phyloP scores from a whole-genome alignment of 2,329 filamentous ascomycete species.

The Podosphaera aphanis region DNA sequence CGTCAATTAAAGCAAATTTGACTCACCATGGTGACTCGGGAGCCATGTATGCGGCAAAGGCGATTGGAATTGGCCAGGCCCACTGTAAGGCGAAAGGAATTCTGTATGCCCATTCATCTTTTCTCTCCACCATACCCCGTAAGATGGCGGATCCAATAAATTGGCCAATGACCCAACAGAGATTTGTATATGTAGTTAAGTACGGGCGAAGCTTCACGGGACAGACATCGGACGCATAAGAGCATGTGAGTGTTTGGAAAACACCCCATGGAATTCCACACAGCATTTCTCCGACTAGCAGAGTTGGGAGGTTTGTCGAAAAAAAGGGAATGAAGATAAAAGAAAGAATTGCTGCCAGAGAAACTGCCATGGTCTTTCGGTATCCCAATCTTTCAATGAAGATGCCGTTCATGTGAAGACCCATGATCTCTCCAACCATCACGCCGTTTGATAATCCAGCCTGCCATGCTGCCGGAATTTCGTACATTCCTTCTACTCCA shows the following conservation, averaged over 20 bases:
- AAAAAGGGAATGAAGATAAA: conserved; percentile 10
- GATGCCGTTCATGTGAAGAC: not conserved
- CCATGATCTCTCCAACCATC: not conserved
- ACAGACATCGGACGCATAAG: conserved; percentile 22
- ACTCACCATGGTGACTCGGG: conserved; percentile 28
- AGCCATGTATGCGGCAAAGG: conserved; percentile 23
- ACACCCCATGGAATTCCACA: conserved; percentile 27
- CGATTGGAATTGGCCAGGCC: conserved; percentile 25
- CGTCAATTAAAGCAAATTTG: conserved; percentile 11
- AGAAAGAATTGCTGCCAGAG: conserved; percentile 4
- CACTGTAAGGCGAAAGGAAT: conserved; percentile 22
- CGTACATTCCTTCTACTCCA: conserved; percentile 7
- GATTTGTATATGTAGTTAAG: conserved; percentile 27
- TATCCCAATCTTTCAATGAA: conserved; percentile 5
- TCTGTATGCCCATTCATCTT: conserved; percentile 11
- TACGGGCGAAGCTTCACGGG: conserved; percentile 27
- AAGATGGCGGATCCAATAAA: conserved; percentile 25
- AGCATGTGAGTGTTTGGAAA: conserved; percentile 19
- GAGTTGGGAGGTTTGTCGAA: conserved; percentile 4
- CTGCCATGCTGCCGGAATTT: conserved; percentile 1
- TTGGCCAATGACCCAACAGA: conserved; percentile 27
- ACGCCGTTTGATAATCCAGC: conserved; percentile 1
- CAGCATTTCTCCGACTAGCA: conserved; percentile 10
- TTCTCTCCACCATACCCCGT: conserved; percentile 9
- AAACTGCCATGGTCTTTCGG: conserved; percentile 7